These are phyloP conservation scores for Trichoderma semiorbis DNA, from an alignment of 2,329 filamentous ascomycete species.

Conservation along the genomic window DNA sequence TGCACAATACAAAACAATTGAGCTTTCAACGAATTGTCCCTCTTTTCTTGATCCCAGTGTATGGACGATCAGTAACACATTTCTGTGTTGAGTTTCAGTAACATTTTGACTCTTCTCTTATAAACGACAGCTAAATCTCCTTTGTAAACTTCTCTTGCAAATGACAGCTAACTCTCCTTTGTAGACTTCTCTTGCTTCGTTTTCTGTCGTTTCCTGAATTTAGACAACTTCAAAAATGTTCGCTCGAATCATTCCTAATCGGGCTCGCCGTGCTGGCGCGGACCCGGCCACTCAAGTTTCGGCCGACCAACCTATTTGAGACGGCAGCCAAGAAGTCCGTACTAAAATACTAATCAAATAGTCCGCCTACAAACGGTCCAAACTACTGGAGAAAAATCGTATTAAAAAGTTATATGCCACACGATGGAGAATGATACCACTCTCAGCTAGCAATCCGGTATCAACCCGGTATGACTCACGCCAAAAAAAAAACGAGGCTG, in stretches of 20 bases:
- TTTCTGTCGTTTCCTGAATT: not conserved
- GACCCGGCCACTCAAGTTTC: not conserved
- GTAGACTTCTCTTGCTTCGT: not conserved
- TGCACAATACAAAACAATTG: not conserved
- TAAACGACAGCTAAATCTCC: not conserved
- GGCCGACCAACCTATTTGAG: not conserved
- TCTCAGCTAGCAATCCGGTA: slow-evolving; percentile 2
- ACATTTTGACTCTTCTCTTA: not conserved
- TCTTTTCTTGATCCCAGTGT: not conserved
- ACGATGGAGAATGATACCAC: not conserved
- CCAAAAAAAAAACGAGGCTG: not conserved
- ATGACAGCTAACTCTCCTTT: not conserved
- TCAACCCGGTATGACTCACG: slow-evolving; percentile 8
- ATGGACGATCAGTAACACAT: not conserved
- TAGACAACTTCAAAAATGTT: not conserved
- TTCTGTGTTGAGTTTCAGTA: not conserved
- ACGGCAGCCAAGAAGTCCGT: not conserved
- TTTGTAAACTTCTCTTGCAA: not conserved
- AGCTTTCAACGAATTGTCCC: not conserved
- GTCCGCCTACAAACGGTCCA: not conserved
- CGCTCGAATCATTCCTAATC: not conserved
- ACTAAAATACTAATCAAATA: not conserved
- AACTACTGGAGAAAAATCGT: not conserved
- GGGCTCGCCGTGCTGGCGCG: slow-evolving; percentile 3
- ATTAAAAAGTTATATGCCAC: not conserved